Conservation (phyloP, 768 basidiomycete species). For the Psilocybe sp. region DNA sequence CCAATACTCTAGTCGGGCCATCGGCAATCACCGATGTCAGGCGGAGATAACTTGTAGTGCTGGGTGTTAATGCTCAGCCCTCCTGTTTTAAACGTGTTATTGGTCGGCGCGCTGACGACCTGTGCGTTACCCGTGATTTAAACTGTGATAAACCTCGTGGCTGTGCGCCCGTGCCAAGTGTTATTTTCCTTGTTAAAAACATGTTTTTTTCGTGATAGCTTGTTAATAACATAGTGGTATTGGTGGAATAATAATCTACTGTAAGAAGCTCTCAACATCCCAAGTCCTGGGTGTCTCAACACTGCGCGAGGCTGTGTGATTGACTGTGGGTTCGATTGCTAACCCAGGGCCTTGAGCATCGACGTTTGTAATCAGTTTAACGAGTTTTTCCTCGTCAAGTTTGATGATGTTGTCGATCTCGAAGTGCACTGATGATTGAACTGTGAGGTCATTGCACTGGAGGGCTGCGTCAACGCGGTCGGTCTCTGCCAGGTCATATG, state of each 20-base stretch:
- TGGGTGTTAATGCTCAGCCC: conserved; percentile 1
- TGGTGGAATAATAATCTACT: conserved; percentile 1
- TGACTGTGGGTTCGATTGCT: neutral
- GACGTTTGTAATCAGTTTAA: conserved; percentile 8
- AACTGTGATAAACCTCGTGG: neutral
- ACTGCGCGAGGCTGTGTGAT: neutral
- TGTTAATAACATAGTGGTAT: conserved; percentile 9
- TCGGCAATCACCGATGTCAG: too few species aligned
- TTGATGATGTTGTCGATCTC: conserved; percentile 14
- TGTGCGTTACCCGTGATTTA: neutral
- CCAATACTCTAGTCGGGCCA: too few species aligned
- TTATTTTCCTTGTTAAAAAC: neutral
- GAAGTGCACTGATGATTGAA: conserved; percentile 7
- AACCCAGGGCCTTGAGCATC: conserved; percentile 8
- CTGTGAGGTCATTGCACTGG: neutral
- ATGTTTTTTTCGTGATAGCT: conserved; percentile 1
- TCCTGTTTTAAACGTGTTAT: conserved; percentile 1
- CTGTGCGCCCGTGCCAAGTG: neutral
- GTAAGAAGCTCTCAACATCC: neutral
- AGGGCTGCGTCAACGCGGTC: conserved; percentile 11
- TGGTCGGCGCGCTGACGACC: neutral
- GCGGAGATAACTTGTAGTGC: too few species aligned
- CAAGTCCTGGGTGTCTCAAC: neutral
- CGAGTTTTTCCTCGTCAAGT: conserved; percentile 9
- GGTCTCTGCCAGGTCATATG: conserved; percentile 16